Base-by-base conservation (phyloP, 2,329 filamentous ascomycete genomes). In the Clarireedia monteithiana region DNA sequence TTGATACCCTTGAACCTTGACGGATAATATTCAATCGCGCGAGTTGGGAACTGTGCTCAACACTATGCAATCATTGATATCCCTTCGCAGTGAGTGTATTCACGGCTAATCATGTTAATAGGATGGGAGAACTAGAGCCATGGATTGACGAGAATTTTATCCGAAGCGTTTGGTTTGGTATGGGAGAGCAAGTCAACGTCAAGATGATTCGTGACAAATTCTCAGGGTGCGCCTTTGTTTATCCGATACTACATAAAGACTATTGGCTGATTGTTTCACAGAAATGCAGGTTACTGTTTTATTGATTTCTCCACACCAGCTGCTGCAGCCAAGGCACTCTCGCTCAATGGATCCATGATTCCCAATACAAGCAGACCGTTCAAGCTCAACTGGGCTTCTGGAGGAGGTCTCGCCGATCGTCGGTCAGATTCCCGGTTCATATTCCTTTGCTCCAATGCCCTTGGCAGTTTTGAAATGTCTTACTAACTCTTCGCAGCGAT, bases 71-170 rank as follows among this genome's bases (percentile, higher is more conserved):
- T 34, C 30, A 10, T 34, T 34, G 9, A 34, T 14, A 1, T 10
- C 12, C 4, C 30, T 34, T 34, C 30, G 5, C 10, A 14, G 12
- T 34, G 30, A 5, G 2, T 12, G 26, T 12, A 9, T 9, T 12
- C 30, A 9, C 30, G 5, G 63, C 49, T 45, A 38, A 34, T 40
- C 9, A 14, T 50, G 51, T 39, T 12, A 45, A 23, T 60, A 96
- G 91, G 92, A 99, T 99, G 94, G 94, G 94, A 65, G 94, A 99
- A 73, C 86, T 99, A 62, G 92, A 97, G 74, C 89, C 91, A 27
- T 99, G 94, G 94, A 97, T 99, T 76, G 94, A 99, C 67, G 94
- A 99, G 77, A 95, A 92, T 75, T 99, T 97, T 73, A 89, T 99
- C 69, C 91, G 95, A 74, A 94, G 88, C 66, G 84, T 97, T 47